These are phyloP conservation scores for Gypsophila paniculata DNA, from an alignment of 179 eudicot genomes.

Conservation along the genomic window DNA sequence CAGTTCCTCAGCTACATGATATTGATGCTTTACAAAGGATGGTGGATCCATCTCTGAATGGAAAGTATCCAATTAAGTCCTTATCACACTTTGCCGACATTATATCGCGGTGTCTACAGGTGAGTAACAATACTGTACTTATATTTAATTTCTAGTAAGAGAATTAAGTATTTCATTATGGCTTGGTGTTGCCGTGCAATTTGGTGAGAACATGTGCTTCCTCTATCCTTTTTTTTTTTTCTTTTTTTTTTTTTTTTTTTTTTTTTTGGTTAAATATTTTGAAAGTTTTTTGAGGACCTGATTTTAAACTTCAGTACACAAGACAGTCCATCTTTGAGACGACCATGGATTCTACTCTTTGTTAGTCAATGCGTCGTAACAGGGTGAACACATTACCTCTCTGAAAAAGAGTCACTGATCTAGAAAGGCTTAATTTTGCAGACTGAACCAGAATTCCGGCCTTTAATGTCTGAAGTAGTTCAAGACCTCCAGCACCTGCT, in stretches of 20 bases:
- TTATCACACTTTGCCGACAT: conserved; percentile 76
- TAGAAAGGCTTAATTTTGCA: conserved; percentile 28
- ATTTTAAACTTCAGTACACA: not conserved
- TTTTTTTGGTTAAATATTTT: not conserved
- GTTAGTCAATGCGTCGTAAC: not conserved
- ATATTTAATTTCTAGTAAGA: no score
- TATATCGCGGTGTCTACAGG: conserved; percentile 76
- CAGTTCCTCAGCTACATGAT: conserved; percentile 85
- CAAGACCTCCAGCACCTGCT: conserved; percentile 66
- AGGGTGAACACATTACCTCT: not conserved
- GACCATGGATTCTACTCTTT: not conserved
- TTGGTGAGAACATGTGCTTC: no score
- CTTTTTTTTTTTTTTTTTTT: no score
- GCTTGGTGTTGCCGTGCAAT: no score
- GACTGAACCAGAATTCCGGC: conserved; percentile 76
- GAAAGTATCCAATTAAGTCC: conserved; percentile 60
- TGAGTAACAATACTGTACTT: conserved; percentile 27
- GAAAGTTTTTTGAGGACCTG: not conserved
- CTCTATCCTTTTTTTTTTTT: no score
- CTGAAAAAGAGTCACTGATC: not conserved
- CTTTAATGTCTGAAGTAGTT: conserved; percentile 78
- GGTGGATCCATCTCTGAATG: conserved; percentile 75
- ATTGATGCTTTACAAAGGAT: conserved; percentile 76
- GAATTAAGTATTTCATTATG: no score
- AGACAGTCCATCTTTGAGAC: not conserved